These are phyloP conservation scores for Rossbeevera mucosa DNA, from an alignment of 768 basidiomycete species.

Conservation along the genomic window DNA sequence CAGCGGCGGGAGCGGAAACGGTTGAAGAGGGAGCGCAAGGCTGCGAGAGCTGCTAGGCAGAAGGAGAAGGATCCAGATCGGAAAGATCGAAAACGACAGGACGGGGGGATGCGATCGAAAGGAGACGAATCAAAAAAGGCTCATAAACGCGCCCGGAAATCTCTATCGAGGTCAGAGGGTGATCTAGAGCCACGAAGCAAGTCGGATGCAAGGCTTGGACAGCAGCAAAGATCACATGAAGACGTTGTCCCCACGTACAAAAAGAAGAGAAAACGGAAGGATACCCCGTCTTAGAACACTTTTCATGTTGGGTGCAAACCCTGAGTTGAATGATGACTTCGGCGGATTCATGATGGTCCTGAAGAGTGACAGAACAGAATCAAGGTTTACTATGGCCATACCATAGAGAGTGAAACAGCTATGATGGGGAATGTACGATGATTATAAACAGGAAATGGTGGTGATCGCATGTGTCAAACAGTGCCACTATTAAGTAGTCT, in stretches of 20 bases:
- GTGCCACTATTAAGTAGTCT: constrained; percentile 19
- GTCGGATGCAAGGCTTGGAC: background rate
- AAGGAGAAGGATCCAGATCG: background rate
- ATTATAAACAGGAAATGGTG: background rate
- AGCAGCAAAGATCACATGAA: constrained; percentile 5
- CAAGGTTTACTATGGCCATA: constrained; percentile 4
- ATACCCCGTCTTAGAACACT: constrained; percentile 12
- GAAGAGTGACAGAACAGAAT: constrained; percentile 12
- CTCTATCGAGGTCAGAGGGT: constrained; percentile 5
- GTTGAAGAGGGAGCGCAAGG: constrained; percentile 21
- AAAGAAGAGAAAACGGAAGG: constrained; percentile 23
- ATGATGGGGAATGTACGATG: constrained; percentile 7
- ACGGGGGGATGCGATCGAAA: background rate
- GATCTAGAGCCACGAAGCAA: background rate
- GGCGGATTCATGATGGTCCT: constrained; percentile 21
- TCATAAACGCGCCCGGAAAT: constrained; percentile 7
- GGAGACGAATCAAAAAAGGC: constrained; percentile 5
- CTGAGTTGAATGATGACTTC: constrained; percentile 7
- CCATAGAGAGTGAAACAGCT: constrained; percentile 8
- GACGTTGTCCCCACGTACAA: constrained; percentile 1
- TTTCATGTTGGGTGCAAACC: background rate
- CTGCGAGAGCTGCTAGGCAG: constrained; percentile 15
- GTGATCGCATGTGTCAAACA: constrained; percentile 3
- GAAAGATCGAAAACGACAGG: background rate
- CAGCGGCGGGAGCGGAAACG: constrained; percentile 22